Base-by-base conservation (phyloP, 2,329 filamentous ascomycete genomes). In the Penicillium sp. region DNA sequence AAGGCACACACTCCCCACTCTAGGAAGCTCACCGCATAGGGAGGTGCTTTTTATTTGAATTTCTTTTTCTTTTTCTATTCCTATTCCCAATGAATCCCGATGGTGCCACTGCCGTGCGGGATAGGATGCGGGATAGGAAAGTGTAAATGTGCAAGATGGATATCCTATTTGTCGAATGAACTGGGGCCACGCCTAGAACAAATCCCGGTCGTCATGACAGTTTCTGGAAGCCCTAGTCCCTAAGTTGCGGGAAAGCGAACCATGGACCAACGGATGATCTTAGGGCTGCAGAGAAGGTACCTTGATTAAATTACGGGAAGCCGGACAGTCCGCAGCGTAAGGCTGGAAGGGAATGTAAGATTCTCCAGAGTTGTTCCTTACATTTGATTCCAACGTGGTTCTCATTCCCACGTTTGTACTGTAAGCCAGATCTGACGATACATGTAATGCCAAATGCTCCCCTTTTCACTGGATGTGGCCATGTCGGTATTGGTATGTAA, bases 401-500 rank as follows among this genome's bases (percentile, higher is more conserved):
- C 29, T 35, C 20, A 35, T n/a, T n/a, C n/a, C n/a, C 26, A 45
- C 43, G 31, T 49, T 27, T 25, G 37, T 41, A 43, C 18, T 25
- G 37, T 41, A 43, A 43, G 33, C 49, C n/a, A 51, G 49, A 51
- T 51, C 49, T 43, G 41, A 45, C 41, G 41, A 44, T 37, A 27
- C 47, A 18, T 43, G 41, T 43, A 22, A 35, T 40, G 15, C 20
- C 20, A 49, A 26, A 27, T 49, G 29, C 33, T 40, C 49, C 48
- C 33, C 45, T 9, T 27, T 26, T 25, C 3, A 9, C 22, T 23
- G 6, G 1, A 7, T 26, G n/a, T 26, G 15, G 33, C 18, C n/a
- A 40, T 42, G 44, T 44, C 40, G 6, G 53, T 56, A 58, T 41
- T 48, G 53, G 52, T 60, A 58, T 58, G 56, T 59, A 59, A 59